Evolutionary conservation across 2,329 filamentous ascomycete species (phyloP).

Genomic region (Beauveria sp.): DNA sequence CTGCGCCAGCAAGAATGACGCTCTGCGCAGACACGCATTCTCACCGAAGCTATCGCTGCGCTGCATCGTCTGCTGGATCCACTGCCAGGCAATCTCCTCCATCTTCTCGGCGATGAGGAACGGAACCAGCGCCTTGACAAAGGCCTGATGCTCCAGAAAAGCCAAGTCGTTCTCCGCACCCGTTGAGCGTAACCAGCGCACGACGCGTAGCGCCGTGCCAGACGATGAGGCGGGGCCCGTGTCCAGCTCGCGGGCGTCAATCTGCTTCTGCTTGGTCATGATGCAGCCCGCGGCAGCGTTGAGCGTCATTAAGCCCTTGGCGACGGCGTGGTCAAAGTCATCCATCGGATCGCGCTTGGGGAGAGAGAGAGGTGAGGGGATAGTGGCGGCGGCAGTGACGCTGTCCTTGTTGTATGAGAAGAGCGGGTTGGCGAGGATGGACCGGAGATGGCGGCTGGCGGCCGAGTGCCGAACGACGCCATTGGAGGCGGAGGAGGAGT

Average conservation of each 20-base stretch:
- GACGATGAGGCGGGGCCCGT: slow-evolving; percentile 30
- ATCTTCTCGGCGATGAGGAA: slow-evolving; percentile 47
- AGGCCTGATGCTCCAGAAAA: slow-evolving; percentile 35
- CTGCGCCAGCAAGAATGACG: slow-evolving; percentile 27
- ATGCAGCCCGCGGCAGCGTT: slow-evolving; percentile 48
- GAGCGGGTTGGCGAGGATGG: slow-evolving; percentile 50
- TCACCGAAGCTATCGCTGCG: slow-evolving; percentile 19
- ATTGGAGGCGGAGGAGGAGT: slow-evolving; percentile 7
- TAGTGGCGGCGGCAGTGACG: not conserved
- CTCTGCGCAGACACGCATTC: slow-evolving; percentile 10
- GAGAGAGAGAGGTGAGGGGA: not conserved
- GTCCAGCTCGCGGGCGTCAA: slow-evolving; percentile 24
- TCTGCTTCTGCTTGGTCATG: slow-evolving; percentile 36
- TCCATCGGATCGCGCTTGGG: slow-evolving; percentile 40
- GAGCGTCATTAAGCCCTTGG: slow-evolving; percentile 48
- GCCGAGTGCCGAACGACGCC: slow-evolving; percentile 33
- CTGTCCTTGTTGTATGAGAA: slow-evolving; percentile 32
- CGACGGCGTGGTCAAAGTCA: slow-evolving; percentile 49
- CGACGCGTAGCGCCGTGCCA: slow-evolving; percentile 39
- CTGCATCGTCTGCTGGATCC: slow-evolving; percentile 37
- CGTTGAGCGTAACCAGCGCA: slow-evolving; percentile 47
- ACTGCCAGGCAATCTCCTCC: slow-evolving; percentile 45
- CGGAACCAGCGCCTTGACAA: slow-evolving; percentile 34
- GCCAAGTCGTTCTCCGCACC: slow-evolving; percentile 38
- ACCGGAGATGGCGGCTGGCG: slow-evolving; percentile 41